Evolutionary conservation across 352 stramenopile genomes (phyloP).

Genomic region (Globisporangium barbulae): DNA sequence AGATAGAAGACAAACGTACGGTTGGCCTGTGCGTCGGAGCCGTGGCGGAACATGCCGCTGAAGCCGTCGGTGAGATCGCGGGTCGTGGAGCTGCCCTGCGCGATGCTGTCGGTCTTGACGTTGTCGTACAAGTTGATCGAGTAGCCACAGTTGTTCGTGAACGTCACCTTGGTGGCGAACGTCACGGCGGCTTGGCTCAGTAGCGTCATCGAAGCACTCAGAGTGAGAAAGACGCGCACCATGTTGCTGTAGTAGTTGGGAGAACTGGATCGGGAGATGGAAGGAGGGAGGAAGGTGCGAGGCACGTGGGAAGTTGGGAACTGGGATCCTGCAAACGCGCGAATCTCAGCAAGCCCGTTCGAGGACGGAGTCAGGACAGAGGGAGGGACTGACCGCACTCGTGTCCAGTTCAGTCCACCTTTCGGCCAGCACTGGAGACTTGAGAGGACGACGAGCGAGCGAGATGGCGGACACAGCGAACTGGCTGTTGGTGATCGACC

Average conservation of each 20-base stretch:
- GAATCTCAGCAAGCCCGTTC: too few relatives aligned
- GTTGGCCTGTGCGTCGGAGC: constrained; percentile 35
- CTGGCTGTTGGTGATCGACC: constrained; percentile 11
- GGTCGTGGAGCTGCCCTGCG: constrained; percentile 28
- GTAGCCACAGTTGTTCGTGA: constrained; percentile 49
- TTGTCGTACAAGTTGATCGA: constrained; percentile 62
- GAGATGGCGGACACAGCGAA: constrained; percentile 8
- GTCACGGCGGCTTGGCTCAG: constrained; percentile 29
- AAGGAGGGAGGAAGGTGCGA: background rate
- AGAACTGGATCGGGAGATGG: background rate
- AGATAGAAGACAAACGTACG: constrained; percentile 12
- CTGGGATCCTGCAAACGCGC: background rate
- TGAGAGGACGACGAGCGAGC: background rate
- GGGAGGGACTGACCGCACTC: background rate
- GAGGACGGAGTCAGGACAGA: background rate
- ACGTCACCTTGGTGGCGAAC: constrained; percentile 35
- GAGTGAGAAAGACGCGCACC: constrained; percentile 43
- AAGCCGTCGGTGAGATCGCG: constrained; percentile 38
- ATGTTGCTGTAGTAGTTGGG: constrained; percentile 15
- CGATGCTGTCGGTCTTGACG: constrained; percentile 33
- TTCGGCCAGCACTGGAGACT: background rate
- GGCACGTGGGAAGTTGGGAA: constrained; percentile 14
- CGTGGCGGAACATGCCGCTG: constrained; percentile 66
- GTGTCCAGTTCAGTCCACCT: constrained; percentile 11
- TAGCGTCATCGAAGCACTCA: constrained; percentile 29